Conservation (phyloP, 192 early-diverging fungal genomes). For the Obelidium mucronatum region DNA sequence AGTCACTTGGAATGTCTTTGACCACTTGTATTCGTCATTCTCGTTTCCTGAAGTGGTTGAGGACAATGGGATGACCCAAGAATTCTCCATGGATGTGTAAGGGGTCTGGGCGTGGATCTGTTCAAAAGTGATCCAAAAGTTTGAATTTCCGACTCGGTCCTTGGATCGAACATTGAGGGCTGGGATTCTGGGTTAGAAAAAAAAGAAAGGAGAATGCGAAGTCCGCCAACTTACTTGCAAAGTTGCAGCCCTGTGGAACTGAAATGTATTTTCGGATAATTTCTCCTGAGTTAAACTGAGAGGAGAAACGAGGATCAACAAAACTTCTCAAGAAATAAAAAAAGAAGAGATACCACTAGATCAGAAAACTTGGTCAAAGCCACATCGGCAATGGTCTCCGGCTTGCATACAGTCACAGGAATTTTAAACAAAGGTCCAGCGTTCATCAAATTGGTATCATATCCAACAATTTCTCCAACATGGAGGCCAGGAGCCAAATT, state of each 20-base stretch:
- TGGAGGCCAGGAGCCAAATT: slow-evolving; percentile 82
- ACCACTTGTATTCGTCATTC: slow-evolving; percentile 64
- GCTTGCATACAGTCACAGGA: slow-evolving; percentile 91
- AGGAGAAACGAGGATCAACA: too few species aligned
- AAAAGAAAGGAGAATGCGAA: too few species aligned
- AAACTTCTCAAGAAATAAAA: too few species aligned
- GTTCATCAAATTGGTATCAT: slow-evolving; percentile 55
- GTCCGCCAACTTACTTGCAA: slow-evolving; percentile 60
- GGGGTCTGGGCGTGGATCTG: slow-evolving; percentile 62
- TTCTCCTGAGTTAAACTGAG: too few species aligned
- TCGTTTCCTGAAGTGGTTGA: slow-evolving; percentile 65
- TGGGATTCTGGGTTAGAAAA: slow-evolving; percentile 36
- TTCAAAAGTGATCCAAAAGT: slow-evolving; percentile 72
- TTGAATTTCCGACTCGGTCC: slow-evolving; percentile 60
- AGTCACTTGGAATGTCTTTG: slow-evolving; percentile 64
- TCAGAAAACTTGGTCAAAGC: too few species aligned
- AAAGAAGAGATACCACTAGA: too few species aligned
- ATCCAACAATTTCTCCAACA: slow-evolving; percentile 76
- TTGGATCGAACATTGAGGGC: slow-evolving; percentile 42
- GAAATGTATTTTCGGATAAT: too few species aligned
- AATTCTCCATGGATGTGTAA: neutral
- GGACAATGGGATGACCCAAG: slow-evolving; percentile 67
- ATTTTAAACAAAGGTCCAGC: slow-evolving; percentile 64
- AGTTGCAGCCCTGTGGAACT: slow-evolving; percentile 84
- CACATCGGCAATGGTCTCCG: too few species aligned